These are phyloP conservation scores for Erodium texanum DNA, from an alignment of 441 rosid species.

Conservation along the genomic window DNA sequence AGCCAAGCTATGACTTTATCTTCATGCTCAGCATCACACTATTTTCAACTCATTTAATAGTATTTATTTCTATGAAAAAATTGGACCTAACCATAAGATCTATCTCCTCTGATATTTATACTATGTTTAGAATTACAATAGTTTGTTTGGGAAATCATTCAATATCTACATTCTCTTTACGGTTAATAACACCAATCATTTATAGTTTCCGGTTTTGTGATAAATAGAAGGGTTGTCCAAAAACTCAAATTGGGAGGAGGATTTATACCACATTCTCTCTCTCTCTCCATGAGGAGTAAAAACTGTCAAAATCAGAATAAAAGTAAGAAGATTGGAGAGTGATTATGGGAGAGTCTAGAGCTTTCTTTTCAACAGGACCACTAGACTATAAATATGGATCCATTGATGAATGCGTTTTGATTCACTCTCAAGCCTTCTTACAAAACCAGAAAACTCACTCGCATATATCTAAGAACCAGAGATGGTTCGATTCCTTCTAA, in stretches of 20 bases:
- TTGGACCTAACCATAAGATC: too few relatives aligned
- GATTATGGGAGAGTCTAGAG: constrained; percentile 34
- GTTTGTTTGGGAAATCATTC: too few relatives aligned
- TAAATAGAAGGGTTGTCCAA: too few relatives aligned
- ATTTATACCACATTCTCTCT: neutral
- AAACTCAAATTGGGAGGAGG: neutral
- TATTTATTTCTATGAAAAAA: neutral
- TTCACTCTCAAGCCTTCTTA: too few relatives aligned
- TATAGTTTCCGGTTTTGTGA: too few relatives aligned
- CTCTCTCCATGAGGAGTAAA: neutral
- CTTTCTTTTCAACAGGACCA: constrained; percentile 41
- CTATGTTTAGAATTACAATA: too few relatives aligned
- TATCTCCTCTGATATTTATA: too few relatives aligned
- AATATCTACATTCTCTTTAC: too few relatives aligned
- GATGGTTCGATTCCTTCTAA: constrained; percentile 25
- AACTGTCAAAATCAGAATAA: constrained; percentile 18
- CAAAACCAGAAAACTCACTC: constrained; percentile 9
- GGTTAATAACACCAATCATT: too few relatives aligned
- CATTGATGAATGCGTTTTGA: neutral
- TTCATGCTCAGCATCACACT: constrained; percentile 2
- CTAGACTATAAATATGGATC: constrained; percentile 26
- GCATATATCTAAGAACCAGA: constrained; percentile 4
- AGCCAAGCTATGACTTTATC: neutral
- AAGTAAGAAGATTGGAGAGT: constrained; percentile 14
- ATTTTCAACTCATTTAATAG: too few relatives aligned